Evolutionary conservation across 306 rosid genomes (phyloP).

Genomic region (Gillenia trifoliata): DNA sequence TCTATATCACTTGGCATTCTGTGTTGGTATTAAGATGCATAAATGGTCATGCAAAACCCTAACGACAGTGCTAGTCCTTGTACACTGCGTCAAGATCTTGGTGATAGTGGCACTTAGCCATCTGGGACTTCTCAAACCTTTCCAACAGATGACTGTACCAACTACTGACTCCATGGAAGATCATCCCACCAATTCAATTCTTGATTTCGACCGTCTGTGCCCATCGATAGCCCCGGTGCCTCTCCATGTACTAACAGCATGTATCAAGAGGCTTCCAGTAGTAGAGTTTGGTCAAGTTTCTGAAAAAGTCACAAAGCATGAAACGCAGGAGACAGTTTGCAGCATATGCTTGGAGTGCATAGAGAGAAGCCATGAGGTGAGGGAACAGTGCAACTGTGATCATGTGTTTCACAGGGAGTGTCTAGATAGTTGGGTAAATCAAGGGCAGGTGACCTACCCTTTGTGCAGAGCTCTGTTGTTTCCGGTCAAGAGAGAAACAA

Average conservation of each 20-base stretch:
- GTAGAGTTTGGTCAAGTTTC: background rate
- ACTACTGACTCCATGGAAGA: background rate
- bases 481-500: background rate
- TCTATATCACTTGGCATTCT: background rate
- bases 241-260: constrained; percentile 1
- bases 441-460: constrained; percentile 24
- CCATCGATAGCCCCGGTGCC: constrained; percentile 18
- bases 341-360: constrained; percentile 22
- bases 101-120: background rate
- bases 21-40: background rate
- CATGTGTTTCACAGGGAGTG: constrained; percentile 32
- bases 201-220: constrained; percentile 11
- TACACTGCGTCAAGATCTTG: background rate
- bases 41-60: background rate
- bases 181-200: background rate
- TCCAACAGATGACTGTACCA: background rate
- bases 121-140: constrained; percentile 7
- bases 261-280: constrained; percentile 22
- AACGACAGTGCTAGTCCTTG: background rate
- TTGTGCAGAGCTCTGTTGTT: constrained; percentile 31
- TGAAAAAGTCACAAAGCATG: background rate
- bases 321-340: background rate
- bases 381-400: constrained; percentile 8
- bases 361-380: constrained; percentile 22
- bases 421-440: constrained; percentile 26